Percentiles rank a stretch among this genome's conserved stretches.
phyloP scores from a whole-genome alignment of 2,329 filamentous ascomycete species.

The Botrytis cinerea region DNA sequence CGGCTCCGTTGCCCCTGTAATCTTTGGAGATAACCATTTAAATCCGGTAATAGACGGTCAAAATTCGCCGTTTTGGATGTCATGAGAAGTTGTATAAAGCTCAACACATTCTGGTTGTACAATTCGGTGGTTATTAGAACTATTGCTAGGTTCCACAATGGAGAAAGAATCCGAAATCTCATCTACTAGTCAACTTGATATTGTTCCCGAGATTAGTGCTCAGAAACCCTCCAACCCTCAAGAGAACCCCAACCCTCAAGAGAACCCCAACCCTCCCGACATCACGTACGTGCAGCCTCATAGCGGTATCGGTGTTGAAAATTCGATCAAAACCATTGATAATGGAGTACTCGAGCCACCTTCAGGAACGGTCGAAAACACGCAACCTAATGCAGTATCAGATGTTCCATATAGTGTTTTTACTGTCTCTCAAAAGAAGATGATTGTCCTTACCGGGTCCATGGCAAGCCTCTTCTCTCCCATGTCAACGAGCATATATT shows the following conservation, averaged over 20 bases:
- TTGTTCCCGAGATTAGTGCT: background rate
- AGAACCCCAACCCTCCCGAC: background rate
- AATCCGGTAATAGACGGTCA: background rate
- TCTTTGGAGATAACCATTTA: slow-evolving; percentile 10
- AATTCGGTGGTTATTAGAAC: background rate
- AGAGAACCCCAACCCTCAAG: background rate
- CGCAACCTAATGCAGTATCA: background rate
- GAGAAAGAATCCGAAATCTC: background rate
- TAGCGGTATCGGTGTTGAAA: background rate
- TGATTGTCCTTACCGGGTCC: background rate
- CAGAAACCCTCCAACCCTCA: background rate
- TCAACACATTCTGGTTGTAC: background rate
- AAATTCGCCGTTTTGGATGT: background rate
- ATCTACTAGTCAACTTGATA: background rate
- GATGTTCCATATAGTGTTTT: slow-evolving; percentile 5
- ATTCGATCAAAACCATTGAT: background rate
- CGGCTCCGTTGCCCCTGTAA: slow-evolving; percentile 7
- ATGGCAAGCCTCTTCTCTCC: background rate
- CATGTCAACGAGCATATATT: background rate
- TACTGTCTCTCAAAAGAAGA: background rate
- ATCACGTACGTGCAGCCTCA: background rate
- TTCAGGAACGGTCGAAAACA: background rate
- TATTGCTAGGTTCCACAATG: background rate
- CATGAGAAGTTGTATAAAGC: background rate
- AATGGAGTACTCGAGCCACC: background rate